A percentile compares a stretch with the other conserved stretches of the same genome.
phyloP scores from a whole-genome alignment of 2,329 filamentous ascomycete genomes.

The Claviceps paspali region DNA sequence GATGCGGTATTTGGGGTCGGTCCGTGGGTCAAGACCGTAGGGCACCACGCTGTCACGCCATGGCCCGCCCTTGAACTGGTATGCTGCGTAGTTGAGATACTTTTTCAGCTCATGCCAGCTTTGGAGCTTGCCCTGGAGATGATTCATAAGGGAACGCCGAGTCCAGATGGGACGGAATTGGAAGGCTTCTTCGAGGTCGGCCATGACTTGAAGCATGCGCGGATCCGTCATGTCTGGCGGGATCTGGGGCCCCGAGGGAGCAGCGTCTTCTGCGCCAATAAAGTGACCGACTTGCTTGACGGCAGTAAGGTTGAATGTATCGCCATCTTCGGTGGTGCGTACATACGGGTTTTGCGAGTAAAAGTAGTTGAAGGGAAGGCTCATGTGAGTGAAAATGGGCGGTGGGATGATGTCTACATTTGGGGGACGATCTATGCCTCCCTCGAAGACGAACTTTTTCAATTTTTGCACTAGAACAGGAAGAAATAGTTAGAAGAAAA shows the following conservation, averaged over 20 bases:
- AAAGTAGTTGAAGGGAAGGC: constrained; percentile 60
- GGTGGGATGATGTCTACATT: constrained; percentile 64
- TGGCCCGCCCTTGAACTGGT: constrained; percentile 83
- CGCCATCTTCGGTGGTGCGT: constrained; percentile 41
- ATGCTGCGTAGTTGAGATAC: constrained; percentile 71
- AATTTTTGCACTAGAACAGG: constrained; percentile 29
- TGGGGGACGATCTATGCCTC: constrained; percentile 40
- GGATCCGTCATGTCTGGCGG: constrained; percentile 44
- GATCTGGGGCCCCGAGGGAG: constrained; percentile 43
- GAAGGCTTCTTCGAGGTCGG: constrained; percentile 49
- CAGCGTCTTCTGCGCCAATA: constrained; percentile 45
- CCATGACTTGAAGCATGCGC: constrained; percentile 48
- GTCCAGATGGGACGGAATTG: constrained; percentile 73
- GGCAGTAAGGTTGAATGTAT: constrained; percentile 41
- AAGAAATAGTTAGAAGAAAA: background rate
- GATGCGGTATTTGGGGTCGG: constrained; percentile 56
- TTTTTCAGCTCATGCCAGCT: constrained; percentile 50
- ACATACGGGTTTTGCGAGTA: constrained; percentile 80
- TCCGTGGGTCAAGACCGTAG: constrained; percentile 76
- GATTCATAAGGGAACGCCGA: constrained; percentile 64
- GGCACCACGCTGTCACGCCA: constrained; percentile 79
- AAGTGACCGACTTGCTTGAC: constrained; percentile 45
- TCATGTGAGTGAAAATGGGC: constrained; percentile 60
- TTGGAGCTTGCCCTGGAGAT: constrained; percentile 36
- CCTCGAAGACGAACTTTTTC: constrained; percentile 49